These are phyloP conservation scores for Apophysomyces variabilis DNA, from an alignment of 371 early-diverging fungal genomes.

Conservation along the genomic window DNA sequence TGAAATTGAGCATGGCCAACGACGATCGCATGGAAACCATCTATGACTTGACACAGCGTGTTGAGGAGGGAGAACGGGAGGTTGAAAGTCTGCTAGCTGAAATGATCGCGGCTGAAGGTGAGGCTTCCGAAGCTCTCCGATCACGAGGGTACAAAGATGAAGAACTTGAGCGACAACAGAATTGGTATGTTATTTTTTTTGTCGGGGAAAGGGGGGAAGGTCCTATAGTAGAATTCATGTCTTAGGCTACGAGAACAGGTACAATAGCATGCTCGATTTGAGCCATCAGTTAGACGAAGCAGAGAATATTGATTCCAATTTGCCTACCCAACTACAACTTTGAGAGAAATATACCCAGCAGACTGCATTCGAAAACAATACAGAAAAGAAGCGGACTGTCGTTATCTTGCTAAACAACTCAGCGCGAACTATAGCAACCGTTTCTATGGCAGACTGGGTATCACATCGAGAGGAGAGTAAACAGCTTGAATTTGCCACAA, in stretches of 20 bases:
- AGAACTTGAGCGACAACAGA: not conserved
- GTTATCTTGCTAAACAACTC: too few relatives aligned
- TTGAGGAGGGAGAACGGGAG: slow-evolving; percentile 10
- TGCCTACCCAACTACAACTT: not conserved
- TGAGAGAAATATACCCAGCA: slow-evolving; percentile 6
- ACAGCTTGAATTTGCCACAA: too few relatives aligned
- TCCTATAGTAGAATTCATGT: not conserved
- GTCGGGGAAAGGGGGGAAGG: not conserved
- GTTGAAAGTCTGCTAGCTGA: not conserved
- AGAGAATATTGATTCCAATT: not conserved
- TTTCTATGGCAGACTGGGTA: too few relatives aligned
- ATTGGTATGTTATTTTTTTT: not conserved
- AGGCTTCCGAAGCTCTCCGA: not conserved
- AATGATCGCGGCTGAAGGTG: not conserved
- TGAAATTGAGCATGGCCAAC: slow-evolving; percentile 15
- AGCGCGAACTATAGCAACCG: too few relatives aligned
- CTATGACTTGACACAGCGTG: not conserved
- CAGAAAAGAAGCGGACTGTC: too few relatives aligned
- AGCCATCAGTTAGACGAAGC: slow-evolving; percentile 2
- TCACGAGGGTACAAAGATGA: not conserved
- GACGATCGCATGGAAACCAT: slow-evolving; percentile 16
- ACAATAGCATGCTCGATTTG: not conserved
- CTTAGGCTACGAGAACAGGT: not conserved
- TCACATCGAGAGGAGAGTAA: too few relatives aligned
- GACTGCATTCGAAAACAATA: not conserved